These are phyloP conservation scores for Mrakiaceae sp. DNA, from an alignment of 1,284 basidiomycete species.

Conservation along the genomic window DNA sequence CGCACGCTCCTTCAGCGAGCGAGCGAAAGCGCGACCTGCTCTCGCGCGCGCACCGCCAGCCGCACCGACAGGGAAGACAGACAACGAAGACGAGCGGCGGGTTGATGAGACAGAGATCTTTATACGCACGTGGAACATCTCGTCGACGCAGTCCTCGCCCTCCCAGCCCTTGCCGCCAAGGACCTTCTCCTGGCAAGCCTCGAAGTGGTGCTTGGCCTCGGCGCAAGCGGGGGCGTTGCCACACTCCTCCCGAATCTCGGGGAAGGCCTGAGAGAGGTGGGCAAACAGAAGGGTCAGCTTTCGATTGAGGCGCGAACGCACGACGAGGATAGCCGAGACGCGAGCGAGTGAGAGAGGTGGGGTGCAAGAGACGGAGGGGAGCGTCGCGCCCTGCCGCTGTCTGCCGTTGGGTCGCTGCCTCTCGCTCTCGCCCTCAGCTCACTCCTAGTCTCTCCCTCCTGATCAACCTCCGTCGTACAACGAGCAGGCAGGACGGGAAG, in stretches of 20 bases:
- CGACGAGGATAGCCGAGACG: no score
- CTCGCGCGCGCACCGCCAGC: no score
- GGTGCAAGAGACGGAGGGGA: neutral
- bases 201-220: conserved; percentile 67
- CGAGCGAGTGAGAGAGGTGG: neutral
- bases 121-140: conserved; percentile 37
- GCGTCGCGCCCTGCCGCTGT: no score
- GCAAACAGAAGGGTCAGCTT: neutral
- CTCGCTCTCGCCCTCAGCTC: no score
- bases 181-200: conserved; percentile 81
- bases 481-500: no score
- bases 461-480: no score
- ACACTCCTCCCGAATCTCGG: conserved; percentile 62
- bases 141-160: conserved; percentile 82
- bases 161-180: conserved; percentile 67
- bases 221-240: conserved; percentile 56
- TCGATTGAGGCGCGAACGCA: neutral
- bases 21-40: conserved; percentile 1
- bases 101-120: no score
- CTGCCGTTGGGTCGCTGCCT: no score
- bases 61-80: conserved; percentile 32
- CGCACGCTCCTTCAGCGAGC: conserved; percentile 9
- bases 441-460: no score
- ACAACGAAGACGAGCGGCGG: neutral
- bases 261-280: conserved; percentile 43